Conservation (phyloP, 345 rosid genomes). For the Citrus glauca region DNA sequence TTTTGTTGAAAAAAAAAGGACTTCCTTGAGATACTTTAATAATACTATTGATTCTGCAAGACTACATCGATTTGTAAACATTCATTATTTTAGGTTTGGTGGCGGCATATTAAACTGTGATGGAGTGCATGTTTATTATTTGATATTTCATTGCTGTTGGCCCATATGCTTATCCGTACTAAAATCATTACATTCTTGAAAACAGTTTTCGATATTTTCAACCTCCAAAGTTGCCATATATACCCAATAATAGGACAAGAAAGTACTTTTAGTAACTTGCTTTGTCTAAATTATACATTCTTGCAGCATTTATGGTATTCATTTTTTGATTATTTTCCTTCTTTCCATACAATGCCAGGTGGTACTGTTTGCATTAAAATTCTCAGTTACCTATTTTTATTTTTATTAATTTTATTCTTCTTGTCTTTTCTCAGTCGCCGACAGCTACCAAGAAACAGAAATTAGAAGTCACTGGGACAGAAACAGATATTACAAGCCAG, state of each 20-base stretch:
- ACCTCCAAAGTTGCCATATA: not conserved
- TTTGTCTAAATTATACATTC: not conserved
- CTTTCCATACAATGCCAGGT: not conserved
- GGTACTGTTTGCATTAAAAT: not conserved
- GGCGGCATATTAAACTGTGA: not conserved
- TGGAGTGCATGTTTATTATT: not conserved
- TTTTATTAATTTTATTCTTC: not conserved
- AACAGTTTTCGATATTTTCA: not conserved
- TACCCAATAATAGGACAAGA: not conserved
- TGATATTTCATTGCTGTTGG: not conserved
- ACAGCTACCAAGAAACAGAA: constrained; percentile 31
- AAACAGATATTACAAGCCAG: constrained; percentile 11
- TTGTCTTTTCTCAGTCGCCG: constrained; percentile 25
- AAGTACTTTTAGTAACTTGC: not conserved
- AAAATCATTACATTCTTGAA: not conserved
- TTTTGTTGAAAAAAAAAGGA: not conserved
- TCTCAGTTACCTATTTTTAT: not conserved
- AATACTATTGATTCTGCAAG: not conserved
- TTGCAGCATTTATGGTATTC: not conserved
- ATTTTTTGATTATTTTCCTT: not conserved
- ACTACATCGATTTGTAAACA: not conserved
- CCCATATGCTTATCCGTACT: not conserved
- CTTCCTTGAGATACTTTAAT: not conserved
- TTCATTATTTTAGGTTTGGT: not conserved
- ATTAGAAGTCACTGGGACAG: constrained; percentile 15